A percentile compares a stretch with the other conserved stretches of the same genome.
phyloP scores from a whole-genome alignment of 495 filamentous ascomycete genomes.

The Acidomyces sp. region DNA sequence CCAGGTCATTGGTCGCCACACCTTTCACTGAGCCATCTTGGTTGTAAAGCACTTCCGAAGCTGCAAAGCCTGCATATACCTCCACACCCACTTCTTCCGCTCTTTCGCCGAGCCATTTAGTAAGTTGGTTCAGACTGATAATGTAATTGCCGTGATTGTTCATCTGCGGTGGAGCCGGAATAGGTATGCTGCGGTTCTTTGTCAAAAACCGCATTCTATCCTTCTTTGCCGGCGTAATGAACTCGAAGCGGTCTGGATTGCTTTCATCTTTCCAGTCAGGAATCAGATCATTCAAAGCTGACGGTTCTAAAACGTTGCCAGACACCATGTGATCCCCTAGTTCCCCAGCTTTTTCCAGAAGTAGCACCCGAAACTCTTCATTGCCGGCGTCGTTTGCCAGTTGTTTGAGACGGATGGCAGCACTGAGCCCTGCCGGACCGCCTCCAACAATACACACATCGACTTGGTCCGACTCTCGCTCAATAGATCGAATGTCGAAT shows the following conservation, averaged over 20 bases:
- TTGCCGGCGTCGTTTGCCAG: constrained; percentile 91
- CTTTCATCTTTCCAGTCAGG: constrained; percentile 85
- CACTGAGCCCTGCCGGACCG: constrained; percentile 80
- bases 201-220: constrained; percentile 94
- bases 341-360: constrained; percentile 93
- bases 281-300: constrained; percentile 75
- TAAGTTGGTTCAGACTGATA: constrained; percentile 82
- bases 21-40: constrained; percentile 79
- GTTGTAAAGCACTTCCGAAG: constrained; percentile 80
- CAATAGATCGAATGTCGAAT: constrained; percentile 59
- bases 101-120: constrained; percentile 87
- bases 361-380: constrained; percentile 82
- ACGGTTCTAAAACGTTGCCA: constrained; percentile 87
- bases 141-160: constrained; percentile 97
- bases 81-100: constrained; percentile 98
- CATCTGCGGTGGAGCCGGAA: constrained; percentile 93
- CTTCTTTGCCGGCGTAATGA: constrained; percentile 64
- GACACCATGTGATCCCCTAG: constrained; percentile 91
- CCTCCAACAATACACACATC: constrained; percentile 96
- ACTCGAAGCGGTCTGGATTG: constrained; percentile 72
- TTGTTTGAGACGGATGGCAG: constrained; percentile 91
- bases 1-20: constrained; percentile 92
- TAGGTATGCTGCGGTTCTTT: constrained; percentile 59
- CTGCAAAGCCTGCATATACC: constrained; percentile 90
- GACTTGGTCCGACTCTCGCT: constrained; percentile 83